Percentiles rank a stretch among this genome's conserved stretches.
Conservation (phyloP, 768 basidiomycete genomes). For the Agaricus bisporus region DNA sequence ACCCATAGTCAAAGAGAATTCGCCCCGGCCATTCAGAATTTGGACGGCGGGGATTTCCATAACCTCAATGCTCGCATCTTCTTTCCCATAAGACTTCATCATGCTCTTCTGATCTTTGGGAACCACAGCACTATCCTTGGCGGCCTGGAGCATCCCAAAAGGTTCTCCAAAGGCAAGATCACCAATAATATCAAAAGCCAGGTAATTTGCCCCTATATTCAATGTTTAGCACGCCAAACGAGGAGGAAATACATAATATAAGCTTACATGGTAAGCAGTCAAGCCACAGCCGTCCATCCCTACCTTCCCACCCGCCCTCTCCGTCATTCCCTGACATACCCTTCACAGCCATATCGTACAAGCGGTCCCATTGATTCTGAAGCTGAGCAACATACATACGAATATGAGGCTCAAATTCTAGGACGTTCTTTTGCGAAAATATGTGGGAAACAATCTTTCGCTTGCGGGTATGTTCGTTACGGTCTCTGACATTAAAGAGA, state of each 20-base stretch:
- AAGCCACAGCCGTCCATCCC: constrained; percentile 61
- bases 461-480: constrained; percentile 77
- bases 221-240: constrained; percentile 7
- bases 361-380: constrained; percentile 69
- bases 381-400: constrained; percentile 52
- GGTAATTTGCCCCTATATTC: constrained; percentile 43
- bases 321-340: constrained; percentile 54
- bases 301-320: constrained; percentile 60
- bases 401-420: constrained; percentile 83
- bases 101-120: constrained; percentile 50
- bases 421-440: constrained; percentile 78
- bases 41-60: constrained; percentile 70
- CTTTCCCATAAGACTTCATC: constrained; percentile 50
- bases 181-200: constrained; percentile 70
- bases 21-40: constrained; percentile 85
- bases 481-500: constrained; percentile 75
- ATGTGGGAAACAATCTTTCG: constrained; percentile 88
- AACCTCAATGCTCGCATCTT: constrained; percentile 35
- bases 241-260: not conserved
- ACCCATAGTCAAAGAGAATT: constrained; percentile 81
- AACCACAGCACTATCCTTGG: constrained; percentile 66
- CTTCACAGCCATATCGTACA: constrained; percentile 50
- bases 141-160: constrained; percentile 81
- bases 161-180: constrained; percentile 84
- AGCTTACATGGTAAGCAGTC: constrained; percentile 67